Evolutionary conservation across 495 filamentous ascomycete genomes (phyloP), one percentile per base, ranked within the genome.

Genomic region (Penicillium dipodomyicola): DNA sequence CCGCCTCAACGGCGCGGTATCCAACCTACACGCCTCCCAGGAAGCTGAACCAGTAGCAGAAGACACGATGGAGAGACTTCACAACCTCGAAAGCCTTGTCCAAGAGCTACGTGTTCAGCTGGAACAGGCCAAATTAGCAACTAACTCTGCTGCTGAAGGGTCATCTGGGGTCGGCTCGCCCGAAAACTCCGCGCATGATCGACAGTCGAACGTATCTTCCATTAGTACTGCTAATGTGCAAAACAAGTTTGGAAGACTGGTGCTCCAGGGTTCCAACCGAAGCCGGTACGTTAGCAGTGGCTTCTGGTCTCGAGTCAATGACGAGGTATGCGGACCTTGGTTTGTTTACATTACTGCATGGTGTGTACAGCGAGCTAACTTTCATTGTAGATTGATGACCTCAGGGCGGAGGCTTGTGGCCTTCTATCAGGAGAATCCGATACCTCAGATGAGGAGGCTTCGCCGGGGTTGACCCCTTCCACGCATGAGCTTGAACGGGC

Each of bases 291-390:
- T 83, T 11, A 79, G 78, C 29, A 81, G 66, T 51, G 71, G 71
- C 10, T 83, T 84, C 58, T 84, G 81, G 79, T 76, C 77, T 2
- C 74, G 73, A 17, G 69, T 85, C 17, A 76, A 74, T 29, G 73
- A 81, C 40, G 81, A 85, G 71, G 80, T 83, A 61, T n/a, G 33
- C 23, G 2, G 54, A 68, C 22, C 22, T 8, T n/a, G 10, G 14
- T 40, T 43, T n/a, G 14, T 2, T 19, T 15, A 27, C 20, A 20
- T 20, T 20, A 20, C 20, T 20, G 20, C 20, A 20, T 20, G 2
- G 2, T 2, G 43, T 47, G 32, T 8, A 53, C 2, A 3, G 17
- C 6, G 42, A 29, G 32, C 57, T 62, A 4, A 63, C 23, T 22
- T 12, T 1, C 2, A 29, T 9, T 10, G 12, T 54, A 81, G 78